phyloP scores from a whole-genome alignment of 1,284 basidiomycete species.

The Ustilago tritici region DNA sequence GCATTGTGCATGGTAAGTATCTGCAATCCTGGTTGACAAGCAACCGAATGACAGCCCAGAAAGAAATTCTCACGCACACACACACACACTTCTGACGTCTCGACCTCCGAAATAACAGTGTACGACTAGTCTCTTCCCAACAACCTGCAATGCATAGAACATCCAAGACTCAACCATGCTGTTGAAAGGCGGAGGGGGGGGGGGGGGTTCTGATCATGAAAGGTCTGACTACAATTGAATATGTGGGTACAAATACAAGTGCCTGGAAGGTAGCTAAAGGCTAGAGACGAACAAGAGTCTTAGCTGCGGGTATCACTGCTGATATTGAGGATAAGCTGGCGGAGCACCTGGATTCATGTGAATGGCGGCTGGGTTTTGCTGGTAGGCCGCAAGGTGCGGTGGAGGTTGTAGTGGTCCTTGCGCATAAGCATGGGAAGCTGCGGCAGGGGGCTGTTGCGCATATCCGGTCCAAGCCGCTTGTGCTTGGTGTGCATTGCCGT shows the following conservation, averaged over 20 bases:
- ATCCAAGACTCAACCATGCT: not conserved
- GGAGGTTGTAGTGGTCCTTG: constrained; percentile 17
- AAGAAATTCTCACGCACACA: not conserved
- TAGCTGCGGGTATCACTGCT: constrained; percentile 4
- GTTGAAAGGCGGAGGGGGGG: not conserved
- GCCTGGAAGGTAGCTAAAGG: not conserved
- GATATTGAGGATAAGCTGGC: constrained; percentile 32
- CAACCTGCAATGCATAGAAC: not conserved
- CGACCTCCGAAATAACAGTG: not conserved
- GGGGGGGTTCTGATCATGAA: not conserved
- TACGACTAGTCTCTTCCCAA: not conserved
- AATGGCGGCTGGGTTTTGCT: constrained; percentile 23
- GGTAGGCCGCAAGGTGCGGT: constrained; percentile 12
- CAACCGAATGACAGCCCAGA: not conserved
- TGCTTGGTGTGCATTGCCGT: constrained; percentile 3
- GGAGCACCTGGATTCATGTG: constrained; percentile 31
- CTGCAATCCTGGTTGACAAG: not conserved
- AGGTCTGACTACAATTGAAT: constrained; percentile 5
- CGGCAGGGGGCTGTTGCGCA: constrained; percentile 11
- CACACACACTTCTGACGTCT: not conserved
- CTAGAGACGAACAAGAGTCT: not conserved
- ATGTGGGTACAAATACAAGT: constrained; percentile 29
- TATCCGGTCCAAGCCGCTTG: constrained; percentile 22
- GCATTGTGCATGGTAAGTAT: constrained; percentile 65
- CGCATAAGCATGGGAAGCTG: constrained; percentile 1